Base-by-base conservation (phyloP, 441 rosid genomes). In the Biscutella laevigata region DNA sequence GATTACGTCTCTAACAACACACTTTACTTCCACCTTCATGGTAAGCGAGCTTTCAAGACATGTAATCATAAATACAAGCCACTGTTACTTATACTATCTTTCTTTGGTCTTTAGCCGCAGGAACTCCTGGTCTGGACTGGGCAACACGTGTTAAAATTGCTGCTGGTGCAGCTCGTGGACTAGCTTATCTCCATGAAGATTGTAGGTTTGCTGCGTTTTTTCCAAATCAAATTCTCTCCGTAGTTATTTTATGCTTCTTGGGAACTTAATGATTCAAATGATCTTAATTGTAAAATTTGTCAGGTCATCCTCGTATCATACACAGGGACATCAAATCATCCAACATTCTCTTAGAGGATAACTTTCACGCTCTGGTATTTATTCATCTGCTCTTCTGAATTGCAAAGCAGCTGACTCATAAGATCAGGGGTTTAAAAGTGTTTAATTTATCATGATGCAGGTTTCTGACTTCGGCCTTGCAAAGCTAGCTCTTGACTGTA, bases 401-500 rank as follows among this genome's bases (percentile, higher is more conserved):
- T 35, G 11, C 21, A 29, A 40, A 27, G 32, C 25, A 10, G 51
- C 41, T 29, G 53, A 46, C 30, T 7, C 45, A 42, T 28, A 11
- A 45, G 43, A 35, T 59, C 15, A 51, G 44, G 41, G 61, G 25
- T 32, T 57, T 74, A 38, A 59, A 41, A 10, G 12, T 57, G 59
- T 35, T 46, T 41, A 12, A 40, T n/a, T 40, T 66, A 15, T 43
- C 44, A n/a, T 5, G 53, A 34, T 41, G 8, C 78, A 92, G 98
- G 98, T 92, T 78, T 76, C 95, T n/a, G 98, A 92, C 64, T 92
- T 92, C 60, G 98, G 98, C 52, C 91, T 88, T 41, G 98, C 98
- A 57, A 92, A 88, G 72, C 71, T 92, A 76, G 95, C 89, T 62
- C 78, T 80, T 5, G 98, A 92, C 45, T 79, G 83, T 51, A 71